Base-by-base conservation (phyloP, 192 early-diverging fungal genomes). In the Coemansia sp. region DNA sequence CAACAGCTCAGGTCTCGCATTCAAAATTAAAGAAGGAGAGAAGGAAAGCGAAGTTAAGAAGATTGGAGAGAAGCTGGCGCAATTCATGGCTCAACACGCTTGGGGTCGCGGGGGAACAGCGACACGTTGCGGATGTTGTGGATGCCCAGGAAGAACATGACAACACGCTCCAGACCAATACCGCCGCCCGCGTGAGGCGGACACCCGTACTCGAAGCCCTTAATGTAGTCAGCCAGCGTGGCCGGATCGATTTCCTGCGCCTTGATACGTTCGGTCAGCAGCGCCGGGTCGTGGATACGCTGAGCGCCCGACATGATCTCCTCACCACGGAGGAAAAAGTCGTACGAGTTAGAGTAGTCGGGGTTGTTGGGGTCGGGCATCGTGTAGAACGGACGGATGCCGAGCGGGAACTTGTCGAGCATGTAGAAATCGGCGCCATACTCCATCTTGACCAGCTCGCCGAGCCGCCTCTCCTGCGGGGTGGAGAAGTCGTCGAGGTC, bases 291-390 rank as follows among this genome's bases (percentile, higher is more conserved):
- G 76, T 99, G 98, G 57, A 99, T 88, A 88, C 98, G 95, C 86
- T 99, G 98, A 14, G 96, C 98, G 38, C 98, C 98, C 22, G 96
- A 98, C 67, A 98, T 86, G 77, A 99, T 98, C 77, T 99, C 98
- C 79, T 99, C 94, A 46, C 96, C 96, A 68, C 98, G 91, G 85
- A 99, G 93, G 84, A 99, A 99, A 83, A 99, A 97, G 86, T 99
- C 98, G 79, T 97, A 99, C 40, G 95, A 98, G 92, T 99, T 99
- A 74, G 94, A 95, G 87, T 98, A 99, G 59, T 86, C 84, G 12
- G 88, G 85, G 69, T 90, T 81, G 32, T 79, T 77, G 22, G 98
- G 92, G 77, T 98, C 96, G 37, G 96, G 96, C 98, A 99, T 99
- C 41, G 98, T 99, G 88, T 99, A 99, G 89, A 98, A 98, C 44